These are phyloP conservation scores for Candida sp. DNA, from an alignment of 1,139 yeast species.

Conservation along the genomic window DNA sequence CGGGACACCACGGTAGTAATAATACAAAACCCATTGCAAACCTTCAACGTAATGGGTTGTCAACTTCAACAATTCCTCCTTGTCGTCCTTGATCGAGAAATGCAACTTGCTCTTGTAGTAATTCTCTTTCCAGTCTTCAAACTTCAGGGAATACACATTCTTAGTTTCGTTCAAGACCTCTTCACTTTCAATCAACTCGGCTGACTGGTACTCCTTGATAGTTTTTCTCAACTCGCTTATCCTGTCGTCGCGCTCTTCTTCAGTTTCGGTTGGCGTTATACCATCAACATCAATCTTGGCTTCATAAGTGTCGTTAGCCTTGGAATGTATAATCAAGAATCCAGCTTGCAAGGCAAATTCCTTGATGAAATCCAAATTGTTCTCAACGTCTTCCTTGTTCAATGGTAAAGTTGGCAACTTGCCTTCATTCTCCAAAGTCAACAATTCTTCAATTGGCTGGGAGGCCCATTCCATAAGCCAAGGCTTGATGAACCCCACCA, in stretches of 20 bases:
- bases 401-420: slow-evolving; percentile 53
- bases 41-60: slow-evolving; percentile 93
- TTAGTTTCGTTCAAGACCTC: slow-evolving; percentile 65
- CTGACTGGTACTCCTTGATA: slow-evolving; percentile 72
- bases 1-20: slow-evolving; percentile 87
- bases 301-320: slow-evolving; percentile 53
- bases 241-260: slow-evolving; percentile 63
- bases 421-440: slow-evolving; percentile 42
- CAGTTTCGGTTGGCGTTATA: slow-evolving; percentile 63
- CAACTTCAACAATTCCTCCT: slow-evolving; percentile 59
- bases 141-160: slow-evolving; percentile 71
- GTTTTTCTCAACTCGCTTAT: slow-evolving; percentile 42
- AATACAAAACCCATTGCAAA: slow-evolving; percentile 92
- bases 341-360: slow-evolving; percentile 69
- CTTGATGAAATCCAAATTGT: slow-evolving; percentile 62
- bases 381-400: slow-evolving; percentile 50
- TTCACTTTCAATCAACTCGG: slow-evolving; percentile 67
- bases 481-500: slow-evolving; percentile 64
- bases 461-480: slow-evolving; percentile 59
- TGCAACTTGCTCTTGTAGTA: slow-evolving; percentile 83
- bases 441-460: slow-evolving; percentile 30
- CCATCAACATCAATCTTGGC: slow-evolving; percentile 79
- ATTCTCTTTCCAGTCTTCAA: slow-evolving; percentile 78
- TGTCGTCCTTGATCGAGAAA: slow-evolving; percentile 57
- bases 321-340: slow-evolving; percentile 66